Base-by-base conservation (phyloP, 116 monocot species). In the Trichopus zeylanicus region DNA sequence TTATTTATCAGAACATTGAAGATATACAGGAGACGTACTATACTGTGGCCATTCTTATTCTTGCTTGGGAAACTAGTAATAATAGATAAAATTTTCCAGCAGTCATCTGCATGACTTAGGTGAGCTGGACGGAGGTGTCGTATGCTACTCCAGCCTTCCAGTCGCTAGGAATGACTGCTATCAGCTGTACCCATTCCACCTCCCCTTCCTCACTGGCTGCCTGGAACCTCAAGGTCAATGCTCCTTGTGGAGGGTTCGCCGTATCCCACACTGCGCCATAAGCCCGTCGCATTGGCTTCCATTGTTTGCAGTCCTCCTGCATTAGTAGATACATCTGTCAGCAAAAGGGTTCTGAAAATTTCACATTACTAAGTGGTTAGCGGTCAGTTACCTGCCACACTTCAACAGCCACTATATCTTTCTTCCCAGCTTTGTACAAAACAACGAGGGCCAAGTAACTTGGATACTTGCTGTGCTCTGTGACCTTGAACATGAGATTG, bases 401-500 rank as follows among this genome's bases (percentile, higher is more conserved):
- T 26, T 65, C 42, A 10, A 71, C 63, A 7, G 49, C 71, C 0
- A 53, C 19, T 51, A 77, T 66, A 51, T 77, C 77, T 57, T 63
- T 67, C 33, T 67, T 46, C 5, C 77, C 77, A 33, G 66, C 71
- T 32, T 71, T 71, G 53, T 77, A 67, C 3, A 77, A 29, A 11
- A 67, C 15, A 22, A 72, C 59, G 24, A 78, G 15, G 16, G 78
- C 63, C n/a, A 78, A 21, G 67, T 78, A 78, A 22, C 60, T 37
- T 1, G 78, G 78, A 27, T 38, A 78, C 15, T 63, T 62, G 64
- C 78, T 78, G 5, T 78, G 53, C 53, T 78, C 60, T 54, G 51
- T 72, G 23, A 78, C 27, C 72, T 78, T 46, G n/a, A 78, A 1
- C 68, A 67, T 64, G 62, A 78, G 47, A 53, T 78, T 73, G 55